Evolutionary conservation across 192 early-diverging fungal species (phyloP).

Genomic region (Rhizophagus clarus): DNA sequence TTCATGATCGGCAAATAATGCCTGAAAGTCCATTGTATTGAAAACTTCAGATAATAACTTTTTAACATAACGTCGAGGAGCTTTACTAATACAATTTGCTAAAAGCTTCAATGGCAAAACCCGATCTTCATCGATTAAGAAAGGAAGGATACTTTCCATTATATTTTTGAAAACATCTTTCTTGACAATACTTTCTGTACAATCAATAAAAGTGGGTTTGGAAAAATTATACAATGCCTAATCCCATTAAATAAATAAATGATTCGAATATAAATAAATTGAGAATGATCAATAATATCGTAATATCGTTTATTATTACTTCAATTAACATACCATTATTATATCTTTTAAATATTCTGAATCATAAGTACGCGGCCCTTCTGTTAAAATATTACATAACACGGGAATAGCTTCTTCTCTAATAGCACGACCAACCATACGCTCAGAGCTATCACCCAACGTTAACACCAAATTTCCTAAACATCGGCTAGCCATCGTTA

Average conservation of each 20-base stretch:
- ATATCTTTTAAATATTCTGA: constrained; percentile 19
- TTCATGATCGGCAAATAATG: constrained; percentile 12
- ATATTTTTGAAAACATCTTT: not conserved
- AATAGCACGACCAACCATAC: not conserved
- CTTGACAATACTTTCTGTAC: not conserved
- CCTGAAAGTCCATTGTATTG: not conserved
- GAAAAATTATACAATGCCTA: constrained; percentile 19
- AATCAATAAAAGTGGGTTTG: not conserved
- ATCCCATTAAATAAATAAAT: not conserved
- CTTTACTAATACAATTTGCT: not conserved
- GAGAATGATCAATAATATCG: not conserved
- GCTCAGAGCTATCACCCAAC: not conserved
- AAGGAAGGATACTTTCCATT: not conserved
- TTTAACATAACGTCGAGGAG: not conserved
- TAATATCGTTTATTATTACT: not conserved
- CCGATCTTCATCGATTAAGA: not conserved
- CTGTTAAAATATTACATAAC: constrained; percentile 7
- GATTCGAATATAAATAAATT: not conserved
- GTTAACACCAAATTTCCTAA: not conserved
- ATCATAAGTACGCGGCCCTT: constrained; percentile 6
- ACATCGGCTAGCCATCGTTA: constrained; percentile 9
- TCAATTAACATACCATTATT: not conserved
- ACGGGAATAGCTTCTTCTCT: not conserved
- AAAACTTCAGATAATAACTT: not conserved
- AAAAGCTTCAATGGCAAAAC: constrained; percentile 1